Evolutionary conservation across 495 filamentous ascomycete species (phyloP), one percentile per base, ranked within the genome.

Genomic region (Aspergillus heteromorphus): DNA sequence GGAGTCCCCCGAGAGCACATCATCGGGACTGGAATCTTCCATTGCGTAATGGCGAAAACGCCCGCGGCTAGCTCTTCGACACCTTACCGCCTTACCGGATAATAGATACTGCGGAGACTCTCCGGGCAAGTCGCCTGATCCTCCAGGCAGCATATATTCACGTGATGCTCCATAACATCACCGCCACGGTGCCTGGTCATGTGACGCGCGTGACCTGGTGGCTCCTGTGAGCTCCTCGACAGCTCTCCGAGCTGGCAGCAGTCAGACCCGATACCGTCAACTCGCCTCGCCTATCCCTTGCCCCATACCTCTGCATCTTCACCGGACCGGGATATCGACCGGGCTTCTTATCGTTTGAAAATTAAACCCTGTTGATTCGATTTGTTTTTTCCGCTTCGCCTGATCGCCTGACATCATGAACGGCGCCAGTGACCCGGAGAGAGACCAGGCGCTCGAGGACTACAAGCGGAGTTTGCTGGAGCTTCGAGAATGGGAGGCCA

Each of bases 401-500:
- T n/a, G 29, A 21, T 49, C 11, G 19, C 23, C 49, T 38, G 16
- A 23, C 45, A 51, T 51, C 45, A 81, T 81, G 79, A 73, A 75
- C 69, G 71, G 73, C 52, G 73, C 70, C 59, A 61, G 66, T 59
- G 79, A 81, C 59, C 76, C 78, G 51, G 91, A 95, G 79, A 82
- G 91, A 65, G 79, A 87, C 49, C 83, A 88, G 67, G 87, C 92
- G 65, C 84, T 97, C 61, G 82, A 91, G 57, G 83, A 89, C 45
- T 95, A 92, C 83, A 93, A 92, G 78, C 81, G 79, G 54, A 96
- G 93, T 80, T 83, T 99, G 51, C 76, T 97, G 67, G 93, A 99
- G 70, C 91, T 95, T 52, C 85, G 93, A 72, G 95, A 99, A 79
- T 97, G 90, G 89, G 95, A 99, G 70, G 85, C 95, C 19, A 98